Conservation (phyloP, 352 stramenopile species). For the Phytophthora tentaculata region DNA sequence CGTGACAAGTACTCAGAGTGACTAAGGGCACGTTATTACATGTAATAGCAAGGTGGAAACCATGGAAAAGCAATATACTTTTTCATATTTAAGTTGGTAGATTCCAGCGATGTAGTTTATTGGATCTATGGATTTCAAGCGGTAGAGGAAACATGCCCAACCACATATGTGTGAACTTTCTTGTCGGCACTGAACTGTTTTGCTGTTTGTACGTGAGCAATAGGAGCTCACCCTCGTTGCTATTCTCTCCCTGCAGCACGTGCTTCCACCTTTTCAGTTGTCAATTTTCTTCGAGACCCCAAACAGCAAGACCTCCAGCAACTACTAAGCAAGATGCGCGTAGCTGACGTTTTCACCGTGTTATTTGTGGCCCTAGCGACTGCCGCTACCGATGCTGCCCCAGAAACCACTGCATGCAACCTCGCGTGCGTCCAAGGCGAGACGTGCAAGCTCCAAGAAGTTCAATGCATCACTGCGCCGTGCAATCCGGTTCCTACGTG, state of each 20-base stretch:
- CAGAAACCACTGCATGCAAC: conserved; percentile 14
- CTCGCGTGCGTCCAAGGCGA: conserved; percentile 10
- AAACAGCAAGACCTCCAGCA: neutral
- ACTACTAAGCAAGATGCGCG: conserved; percentile 20
- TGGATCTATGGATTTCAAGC: neutral
- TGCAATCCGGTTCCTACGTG: conserved; percentile 28
- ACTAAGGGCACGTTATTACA: neutral
- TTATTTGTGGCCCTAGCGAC: conserved; percentile 12
- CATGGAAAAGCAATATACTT: neutral
- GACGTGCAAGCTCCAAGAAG: conserved; percentile 24
- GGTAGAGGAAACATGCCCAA: neutral
- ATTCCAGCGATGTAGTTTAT: no score
- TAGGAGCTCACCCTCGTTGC: neutral
- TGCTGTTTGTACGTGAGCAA: conserved; percentile 29
- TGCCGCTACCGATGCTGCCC: neutral
- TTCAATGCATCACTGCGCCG: conserved; percentile 24
- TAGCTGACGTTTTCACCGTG: neutral
- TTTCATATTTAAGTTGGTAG: neutral
- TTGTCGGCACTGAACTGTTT: conserved; percentile 16
- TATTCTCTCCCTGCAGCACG: neutral
- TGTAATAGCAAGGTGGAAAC: neutral
- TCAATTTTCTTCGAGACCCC: conserved; percentile 13
- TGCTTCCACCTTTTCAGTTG: conserved; percentile 7
- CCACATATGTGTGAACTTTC: conserved; percentile 1
- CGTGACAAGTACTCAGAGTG: neutral